A percentile compares a stretch with the other conserved stretches of the same genome.
Conservation (phyloP, 2,329 filamentous ascomycete genomes). For the Epichloe gansuensis region DNA sequence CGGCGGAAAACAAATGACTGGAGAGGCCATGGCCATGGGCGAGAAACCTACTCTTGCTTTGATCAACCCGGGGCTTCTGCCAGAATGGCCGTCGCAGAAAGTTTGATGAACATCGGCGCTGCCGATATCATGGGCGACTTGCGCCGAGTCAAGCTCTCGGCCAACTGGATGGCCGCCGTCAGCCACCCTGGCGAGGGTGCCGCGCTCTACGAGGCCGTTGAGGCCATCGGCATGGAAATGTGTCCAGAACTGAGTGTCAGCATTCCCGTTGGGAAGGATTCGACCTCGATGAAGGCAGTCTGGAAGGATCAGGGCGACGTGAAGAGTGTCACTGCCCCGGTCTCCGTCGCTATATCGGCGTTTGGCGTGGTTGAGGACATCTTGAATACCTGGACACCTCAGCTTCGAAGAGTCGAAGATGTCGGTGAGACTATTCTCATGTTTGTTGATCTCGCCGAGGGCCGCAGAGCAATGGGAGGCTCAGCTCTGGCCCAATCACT, state of each 20-base stretch:
- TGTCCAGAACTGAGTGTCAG: slow-evolving; percentile 84
- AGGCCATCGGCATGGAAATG: slow-evolving; percentile 84
- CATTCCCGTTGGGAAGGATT: slow-evolving; percentile 96
- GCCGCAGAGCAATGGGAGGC: slow-evolving; percentile 72
- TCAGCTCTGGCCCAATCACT: slow-evolving; percentile 87
- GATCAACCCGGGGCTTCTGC: slow-evolving; percentile 83
- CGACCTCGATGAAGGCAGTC: slow-evolving; percentile 96
- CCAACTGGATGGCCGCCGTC: slow-evolving; percentile 99
- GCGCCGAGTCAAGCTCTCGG: slow-evolving; percentile 72
- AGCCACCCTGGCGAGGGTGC: slow-evolving; percentile 87
- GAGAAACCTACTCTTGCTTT: slow-evolving; percentile 83
- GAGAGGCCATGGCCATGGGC: slow-evolving; percentile 97
- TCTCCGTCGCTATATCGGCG: slow-evolving; percentile 83
- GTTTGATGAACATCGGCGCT: slow-evolving; percentile 83
- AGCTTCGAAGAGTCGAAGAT: slow-evolving; percentile 70
- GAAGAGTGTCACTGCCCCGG: slow-evolving; percentile 83
- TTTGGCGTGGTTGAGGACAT: slow-evolving; percentile 78
- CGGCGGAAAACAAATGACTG: slow-evolving; percentile 55
- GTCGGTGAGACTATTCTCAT: slow-evolving; percentile 81
- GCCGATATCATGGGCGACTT: slow-evolving; percentile 59
- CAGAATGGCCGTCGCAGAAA: slow-evolving; percentile 91
- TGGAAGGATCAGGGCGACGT: slow-evolving; percentile 65
- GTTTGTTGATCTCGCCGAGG: slow-evolving; percentile 80
- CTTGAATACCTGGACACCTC: slow-evolving; percentile 84
- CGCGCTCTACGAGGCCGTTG: slow-evolving; percentile 82